A percentile compares a stretch with the other conserved stretches of the same genome.
Evolutionary conservation across 768 basidiomycete species (phyloP).

Genomic region (Dioszegia hungarica): DNA sequence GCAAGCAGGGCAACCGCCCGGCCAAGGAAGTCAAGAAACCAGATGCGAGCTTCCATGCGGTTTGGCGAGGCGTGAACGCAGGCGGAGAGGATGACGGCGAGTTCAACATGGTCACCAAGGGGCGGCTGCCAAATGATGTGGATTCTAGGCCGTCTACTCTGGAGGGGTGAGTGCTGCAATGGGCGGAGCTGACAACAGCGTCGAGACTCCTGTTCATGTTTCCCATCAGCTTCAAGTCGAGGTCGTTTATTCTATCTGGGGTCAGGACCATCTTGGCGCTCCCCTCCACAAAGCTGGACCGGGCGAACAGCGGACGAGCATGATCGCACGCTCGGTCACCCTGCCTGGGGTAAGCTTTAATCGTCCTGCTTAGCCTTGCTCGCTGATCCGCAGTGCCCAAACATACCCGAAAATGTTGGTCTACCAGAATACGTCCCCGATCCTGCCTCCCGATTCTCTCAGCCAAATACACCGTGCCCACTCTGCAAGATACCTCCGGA

Average conservation of each 20-base stretch:
- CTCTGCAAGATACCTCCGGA: slow-evolving; percentile 14
- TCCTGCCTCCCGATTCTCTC: not conserved
- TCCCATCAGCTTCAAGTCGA: slow-evolving; percentile 24
- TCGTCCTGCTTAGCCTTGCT: not conserved
- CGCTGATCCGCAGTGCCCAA: slow-evolving; percentile 10
- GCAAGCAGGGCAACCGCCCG: slow-evolving; percentile 2
- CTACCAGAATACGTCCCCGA: slow-evolving; percentile 17
- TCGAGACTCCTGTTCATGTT: slow-evolving; percentile 26
- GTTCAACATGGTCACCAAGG: slow-evolving; percentile 14
- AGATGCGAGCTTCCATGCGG: not conserved
- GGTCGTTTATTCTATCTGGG: slow-evolving; percentile 27
- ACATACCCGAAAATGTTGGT: slow-evolving; percentile 14
- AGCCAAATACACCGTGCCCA: slow-evolving; percentile 11
- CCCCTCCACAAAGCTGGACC: slow-evolving; percentile 11
- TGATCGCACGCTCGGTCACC: slow-evolving; percentile 12
- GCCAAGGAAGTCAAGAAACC: slow-evolving; percentile 4
- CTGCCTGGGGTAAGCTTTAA: slow-evolving; percentile 18
- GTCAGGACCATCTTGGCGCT: slow-evolving; percentile 16
- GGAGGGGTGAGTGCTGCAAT: slow-evolving; percentile 13
- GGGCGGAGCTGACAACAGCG: not conserved
- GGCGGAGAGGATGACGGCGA: slow-evolving; percentile 16
- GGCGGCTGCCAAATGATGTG: slow-evolving; percentile 31
- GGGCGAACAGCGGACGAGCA: slow-evolving; percentile 17
- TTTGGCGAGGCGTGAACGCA: slow-evolving; percentile 5
- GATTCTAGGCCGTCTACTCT: slow-evolving; percentile 28